Conservation (phyloP, 31 red algal genomes). For the Bonnemaisonia californica region DNA sequence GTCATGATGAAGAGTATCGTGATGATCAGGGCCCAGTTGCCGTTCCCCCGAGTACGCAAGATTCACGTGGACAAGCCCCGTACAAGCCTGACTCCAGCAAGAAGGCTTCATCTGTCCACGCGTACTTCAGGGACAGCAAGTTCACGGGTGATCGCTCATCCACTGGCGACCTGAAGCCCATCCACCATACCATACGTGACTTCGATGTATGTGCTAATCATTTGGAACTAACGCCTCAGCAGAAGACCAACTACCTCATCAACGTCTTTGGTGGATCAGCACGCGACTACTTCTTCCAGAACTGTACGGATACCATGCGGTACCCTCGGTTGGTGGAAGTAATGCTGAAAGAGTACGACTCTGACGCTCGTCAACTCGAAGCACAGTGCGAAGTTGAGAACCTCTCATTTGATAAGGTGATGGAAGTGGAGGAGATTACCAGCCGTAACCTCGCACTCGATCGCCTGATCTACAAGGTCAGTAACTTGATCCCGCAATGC, state of each 20-base stretch:
- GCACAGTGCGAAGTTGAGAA: conserved; percentile 4
- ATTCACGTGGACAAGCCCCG: too few species aligned
- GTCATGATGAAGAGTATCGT: too few species aligned
- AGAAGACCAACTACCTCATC: conserved; percentile 23
- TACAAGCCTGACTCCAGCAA: too few species aligned
- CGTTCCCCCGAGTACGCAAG: too few species aligned
- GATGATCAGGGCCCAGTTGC: too few species aligned
- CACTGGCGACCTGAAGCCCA: too few species aligned
- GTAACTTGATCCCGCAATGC: conserved; percentile 24
- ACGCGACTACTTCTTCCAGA: conserved; percentile 34
- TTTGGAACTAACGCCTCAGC: neutral
- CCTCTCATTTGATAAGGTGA: conserved; percentile 11
- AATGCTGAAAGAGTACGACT: conserved; percentile 37
- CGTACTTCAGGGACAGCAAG: too few species aligned
- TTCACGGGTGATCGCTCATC: too few species aligned
- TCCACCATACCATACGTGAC: conserved; percentile 15
- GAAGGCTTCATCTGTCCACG: too few species aligned
- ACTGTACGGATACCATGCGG: neutral
- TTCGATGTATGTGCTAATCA: conserved; percentile 27
- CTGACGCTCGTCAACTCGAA: conserved; percentile 13
- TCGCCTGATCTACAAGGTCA: neutral
- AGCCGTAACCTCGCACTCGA: neutral
- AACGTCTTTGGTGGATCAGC: conserved; percentile 10
- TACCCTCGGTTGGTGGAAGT: neutral
- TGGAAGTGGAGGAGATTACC: conserved; percentile 12